These are phyloP conservation scores for Gnetum montanum DNA, from an alignment of 75 land plant species.

Conservation along the genomic window DNA sequence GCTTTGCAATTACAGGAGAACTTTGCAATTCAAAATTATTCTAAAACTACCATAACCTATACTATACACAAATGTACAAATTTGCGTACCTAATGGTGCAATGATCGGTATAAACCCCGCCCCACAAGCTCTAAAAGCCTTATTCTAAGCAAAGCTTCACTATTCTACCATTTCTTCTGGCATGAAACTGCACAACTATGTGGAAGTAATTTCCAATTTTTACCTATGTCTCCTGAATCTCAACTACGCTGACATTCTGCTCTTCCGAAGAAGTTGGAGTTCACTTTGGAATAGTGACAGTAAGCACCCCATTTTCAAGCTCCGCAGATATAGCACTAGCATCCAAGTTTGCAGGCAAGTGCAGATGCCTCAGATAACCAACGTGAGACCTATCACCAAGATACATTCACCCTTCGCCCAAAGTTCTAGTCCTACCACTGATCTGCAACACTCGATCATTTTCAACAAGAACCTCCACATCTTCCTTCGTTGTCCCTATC, in stretches of 20 bases:
- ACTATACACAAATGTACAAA: too few species aligned
- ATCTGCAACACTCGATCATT: constrained; percentile 5
- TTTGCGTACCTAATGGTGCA: too few species aligned
- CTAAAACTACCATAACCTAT: too few species aligned
- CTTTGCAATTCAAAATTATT: too few species aligned
- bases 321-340: constrained; percentile 1
- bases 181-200: too few species aligned
- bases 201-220: too few species aligned
- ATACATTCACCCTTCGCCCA: background rate
- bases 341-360: background rate
- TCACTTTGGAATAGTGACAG: constrained; percentile 6
- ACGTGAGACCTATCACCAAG: background rate
- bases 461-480: constrained; percentile 5
- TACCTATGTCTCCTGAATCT: constrained; percentile 10
- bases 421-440: background rate
- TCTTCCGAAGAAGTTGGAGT: too few species aligned
- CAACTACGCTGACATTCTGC: constrained; percentile 1
- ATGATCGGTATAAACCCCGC: too few species aligned
- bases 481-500: constrained; percentile 1
- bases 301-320: constrained; percentile 12
- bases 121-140: too few species aligned
- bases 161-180: too few species aligned
- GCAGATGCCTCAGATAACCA: constrained; percentile 1
- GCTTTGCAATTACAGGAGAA: too few species aligned
- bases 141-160: too few species aligned